Percentiles rank a stretch among this genome's conserved stretches.
phyloP scores from a whole-genome alignment of 1,284 basidiomycete species.

The Rhodotorula sp. region DNA sequence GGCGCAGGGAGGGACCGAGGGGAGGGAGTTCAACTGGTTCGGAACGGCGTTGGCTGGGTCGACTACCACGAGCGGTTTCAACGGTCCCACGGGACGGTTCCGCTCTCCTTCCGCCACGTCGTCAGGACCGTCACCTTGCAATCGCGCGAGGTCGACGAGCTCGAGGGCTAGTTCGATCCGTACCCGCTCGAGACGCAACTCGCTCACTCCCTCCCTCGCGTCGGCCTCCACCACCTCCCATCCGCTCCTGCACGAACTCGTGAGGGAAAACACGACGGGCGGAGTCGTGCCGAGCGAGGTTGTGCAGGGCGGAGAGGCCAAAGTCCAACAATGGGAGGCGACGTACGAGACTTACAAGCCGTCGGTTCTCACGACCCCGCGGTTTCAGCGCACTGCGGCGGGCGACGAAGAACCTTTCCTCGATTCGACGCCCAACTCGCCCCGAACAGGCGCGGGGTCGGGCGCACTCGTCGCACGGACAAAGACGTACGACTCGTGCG shows the following conservation, averaged over 20 bases:
- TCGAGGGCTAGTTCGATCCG: conserved; percentile 29
- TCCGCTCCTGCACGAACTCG: conserved; percentile 31
- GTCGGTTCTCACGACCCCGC: conserved; percentile 12
- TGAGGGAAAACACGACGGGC: conserved; percentile 37
- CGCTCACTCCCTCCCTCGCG: neutral
- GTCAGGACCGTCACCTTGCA: neutral
- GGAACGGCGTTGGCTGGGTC: neutral
- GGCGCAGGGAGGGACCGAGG: conserved; percentile 18
- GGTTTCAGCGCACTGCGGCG: neutral
- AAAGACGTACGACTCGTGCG: conserved; percentile 24
- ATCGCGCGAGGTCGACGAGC: neutral
- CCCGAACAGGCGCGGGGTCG: neutral
- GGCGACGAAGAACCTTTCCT: conserved; percentile 39
- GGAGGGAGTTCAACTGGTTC: conserved; percentile 15
- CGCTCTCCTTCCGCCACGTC: conserved; percentile 12
- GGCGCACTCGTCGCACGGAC: neutral
- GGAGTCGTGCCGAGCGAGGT: conserved; percentile 10
- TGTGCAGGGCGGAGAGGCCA: neutral
- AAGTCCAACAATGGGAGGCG: conserved; percentile 19
- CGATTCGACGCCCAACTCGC: conserved; percentile 34
- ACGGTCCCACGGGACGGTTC: neutral
- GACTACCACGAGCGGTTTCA: neutral
- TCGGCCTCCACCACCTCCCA: conserved; percentile 11
- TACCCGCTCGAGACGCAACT: neutral
- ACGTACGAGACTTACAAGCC: conserved; percentile 34